Percentiles rank a stretch among this genome's conserved stretches.
phyloP scores from a whole-genome alignment of 2,329 filamentous ascomycete genomes.

The Dactylellina haptotyla region DNA sequence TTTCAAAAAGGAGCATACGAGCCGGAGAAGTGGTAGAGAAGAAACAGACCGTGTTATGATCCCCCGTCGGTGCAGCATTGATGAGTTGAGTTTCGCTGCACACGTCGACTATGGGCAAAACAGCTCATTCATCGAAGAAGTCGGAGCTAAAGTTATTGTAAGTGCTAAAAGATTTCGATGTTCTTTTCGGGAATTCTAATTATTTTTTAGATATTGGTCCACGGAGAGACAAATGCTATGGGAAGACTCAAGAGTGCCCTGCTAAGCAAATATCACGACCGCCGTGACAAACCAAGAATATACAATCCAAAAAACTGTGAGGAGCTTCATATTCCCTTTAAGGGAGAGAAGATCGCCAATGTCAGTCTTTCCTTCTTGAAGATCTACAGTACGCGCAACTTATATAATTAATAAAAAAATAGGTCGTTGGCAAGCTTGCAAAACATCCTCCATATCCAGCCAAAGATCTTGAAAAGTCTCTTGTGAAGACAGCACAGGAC shows the following conservation, averaged over 20 bases:
- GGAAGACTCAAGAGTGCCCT: slow-evolving; percentile 95
- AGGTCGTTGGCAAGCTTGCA: slow-evolving; percentile 89
- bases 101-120: slow-evolving; percentile 98
- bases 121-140: slow-evolving; percentile 94
- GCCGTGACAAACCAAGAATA: slow-evolving; percentile 84
- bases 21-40: slow-evolving; percentile 67
- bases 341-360: slow-evolving; percentile 92
- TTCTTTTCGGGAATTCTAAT: slow-evolving; percentile 46
- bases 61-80: slow-evolving; percentile 87
- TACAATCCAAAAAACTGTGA: slow-evolving; percentile 95
- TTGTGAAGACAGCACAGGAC: slow-evolving; percentile 63
- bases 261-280: slow-evolving; percentile 86
- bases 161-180: slow-evolving; percentile 62
- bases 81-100: slow-evolving; percentile 94
- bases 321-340: slow-evolving; percentile 93
- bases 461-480: slow-evolving; percentile 57
- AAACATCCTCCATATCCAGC: slow-evolving; percentile 72
- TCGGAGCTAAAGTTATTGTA: slow-evolving; percentile 90
- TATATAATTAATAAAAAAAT: neutral
- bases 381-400: neutral
- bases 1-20: slow-evolving; percentile 78
- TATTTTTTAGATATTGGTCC: slow-evolving; percentile 80
- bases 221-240: slow-evolving; percentile 98
- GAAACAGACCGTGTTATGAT: slow-evolving; percentile 84
- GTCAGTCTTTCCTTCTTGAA: slow-evolving; percentile 26